A percentile compares a stretch with the other conserved stretches of the same genome.
phyloP scores from a whole-genome alignment of 2,329 filamentous ascomycete species.

The Fusarium hostae region DNA sequence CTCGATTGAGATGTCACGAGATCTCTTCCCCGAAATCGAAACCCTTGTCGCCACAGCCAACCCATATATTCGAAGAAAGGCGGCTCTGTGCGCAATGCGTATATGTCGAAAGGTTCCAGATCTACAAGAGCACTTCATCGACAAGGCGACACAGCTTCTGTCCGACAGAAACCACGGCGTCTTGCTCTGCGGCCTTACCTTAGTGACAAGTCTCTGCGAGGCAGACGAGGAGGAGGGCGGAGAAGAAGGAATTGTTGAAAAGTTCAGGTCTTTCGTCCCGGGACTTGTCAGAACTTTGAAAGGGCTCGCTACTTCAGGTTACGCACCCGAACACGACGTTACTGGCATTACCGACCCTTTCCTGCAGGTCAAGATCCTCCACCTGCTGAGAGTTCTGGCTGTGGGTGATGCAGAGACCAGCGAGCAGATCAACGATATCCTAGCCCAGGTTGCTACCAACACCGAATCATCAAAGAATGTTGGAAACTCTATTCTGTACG shows the following conservation, averaged over 20 bases:
- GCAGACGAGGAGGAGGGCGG: constrained; percentile 92
- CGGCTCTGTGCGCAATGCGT: constrained; percentile 97
- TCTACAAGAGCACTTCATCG: constrained; percentile 94
- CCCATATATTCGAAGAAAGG: constrained; percentile 97
- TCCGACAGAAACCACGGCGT: constrained; percentile 97
- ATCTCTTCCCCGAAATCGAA: constrained; percentile 96
- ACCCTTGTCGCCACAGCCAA: constrained; percentile 91
- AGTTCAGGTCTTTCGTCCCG: constrained; percentile 88
- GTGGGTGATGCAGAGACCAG: constrained; percentile 88
- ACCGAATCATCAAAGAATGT: constrained; percentile 99
- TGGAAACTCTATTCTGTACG: constrained; percentile 97
- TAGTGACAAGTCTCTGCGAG: constrained; percentile 93
- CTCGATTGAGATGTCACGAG: constrained; percentile 97
- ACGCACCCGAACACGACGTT: constrained; percentile 97
- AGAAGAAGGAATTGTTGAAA: constrained; percentile 89
- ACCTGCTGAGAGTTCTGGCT: constrained; percentile 84
- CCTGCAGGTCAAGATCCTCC: constrained; percentile 94
- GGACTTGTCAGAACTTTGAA: constrained; percentile 91
- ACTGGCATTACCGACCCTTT: constrained; percentile 98
- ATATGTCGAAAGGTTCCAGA: constrained; percentile 99
- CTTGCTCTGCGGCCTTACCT: constrained; percentile 87
- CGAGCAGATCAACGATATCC: constrained; percentile 98
- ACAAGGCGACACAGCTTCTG: constrained; percentile 88
- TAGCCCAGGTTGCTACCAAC: constrained; percentile 97
- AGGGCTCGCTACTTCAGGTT: constrained; percentile 91